Conservation (phyloP, 139 green algal genomes). For the Chlamydomonas schloesseri region DNA sequence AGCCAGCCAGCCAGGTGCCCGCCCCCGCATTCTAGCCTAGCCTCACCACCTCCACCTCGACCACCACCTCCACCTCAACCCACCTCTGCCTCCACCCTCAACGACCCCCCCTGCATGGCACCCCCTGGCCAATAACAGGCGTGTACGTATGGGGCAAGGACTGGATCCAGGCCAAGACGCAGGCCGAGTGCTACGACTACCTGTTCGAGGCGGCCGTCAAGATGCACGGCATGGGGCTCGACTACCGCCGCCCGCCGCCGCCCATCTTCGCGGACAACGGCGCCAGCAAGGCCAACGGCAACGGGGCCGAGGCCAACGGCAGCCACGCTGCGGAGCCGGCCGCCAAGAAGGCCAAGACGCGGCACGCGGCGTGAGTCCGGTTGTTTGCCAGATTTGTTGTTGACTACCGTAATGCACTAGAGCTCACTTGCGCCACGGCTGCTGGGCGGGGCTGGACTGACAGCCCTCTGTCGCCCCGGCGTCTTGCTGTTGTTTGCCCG, state of each 20-base stretch:
- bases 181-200: constrained; percentile 98
- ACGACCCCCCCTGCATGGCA: not conserved
- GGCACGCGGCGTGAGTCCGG: not conserved
- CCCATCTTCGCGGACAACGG: constrained; percentile 7
- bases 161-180: constrained; percentile 83
- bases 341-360: constrained; percentile 41
- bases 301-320: not conserved
- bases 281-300: constrained; percentile 21
- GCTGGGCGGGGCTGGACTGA: no score
- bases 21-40: no score
- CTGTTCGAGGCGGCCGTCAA: constrained; percentile 89
- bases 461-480: no score
- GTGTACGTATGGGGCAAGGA: constrained; percentile 93
- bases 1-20: no score
- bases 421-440: no score
- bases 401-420: no score
- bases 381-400: no score
- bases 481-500: no score
- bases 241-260: constrained; percentile 63
- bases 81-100: not conserved
- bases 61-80: no score
- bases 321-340: not conserved
- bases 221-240: constrained; percentile 85
- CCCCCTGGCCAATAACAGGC: constrained; percentile 53
- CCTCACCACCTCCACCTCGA: no score